Base-by-base conservation (phyloP, 2,329 filamentous ascomycete genomes). In the Colletotrichum sp. region DNA sequence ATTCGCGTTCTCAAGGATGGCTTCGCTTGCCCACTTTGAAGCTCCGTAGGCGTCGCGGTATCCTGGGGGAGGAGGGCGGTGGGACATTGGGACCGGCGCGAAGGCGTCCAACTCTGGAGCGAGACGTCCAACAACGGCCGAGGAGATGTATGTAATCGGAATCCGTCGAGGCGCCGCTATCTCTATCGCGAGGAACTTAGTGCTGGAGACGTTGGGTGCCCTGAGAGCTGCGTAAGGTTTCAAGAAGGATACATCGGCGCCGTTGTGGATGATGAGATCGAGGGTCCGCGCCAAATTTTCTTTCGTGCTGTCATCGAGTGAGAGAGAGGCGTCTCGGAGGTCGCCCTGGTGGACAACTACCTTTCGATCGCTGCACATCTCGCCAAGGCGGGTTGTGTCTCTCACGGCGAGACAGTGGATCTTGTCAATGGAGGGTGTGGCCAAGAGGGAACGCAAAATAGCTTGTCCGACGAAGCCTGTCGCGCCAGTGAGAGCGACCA, bases 221-320 rank as follows among this genome's bases (percentile, higher is more conserved):
- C 78, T 65, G 0, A 86, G 76, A 2, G 78, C 71, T 2, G 72
- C 44, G 76, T 85, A 87, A 5, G 75, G 71, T 68, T 86, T 82
- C 71, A 80, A 70, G 78, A 79, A 85, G 12, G 77, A 83, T 12
- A 80, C 79, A 64, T 84, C 82, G 13, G 85, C 86, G 15, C 85
- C 87, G 59, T 82, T 83, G 78, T 89, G 92, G 26, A 94, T 88
- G 68, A 93, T 88, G 5, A 88, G 79, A 77, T 89, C 84, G 2
- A 81, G 83, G 6, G 78, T 65, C 12, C 21, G 26, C 8, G 72
- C 67, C 7, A 26, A 12, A 16, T 8, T 9, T 34, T 32, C 34
- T 16, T 13, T 55, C 3, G 34, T 44, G 2, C 34, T 59, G 16
- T 83, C 72, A 3, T 78, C 78, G 5, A 90, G 82, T 0, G 88